Base-by-base conservation (phyloP, 768 basidiomycete genomes). In the Fibroporia radiculosa region DNA sequence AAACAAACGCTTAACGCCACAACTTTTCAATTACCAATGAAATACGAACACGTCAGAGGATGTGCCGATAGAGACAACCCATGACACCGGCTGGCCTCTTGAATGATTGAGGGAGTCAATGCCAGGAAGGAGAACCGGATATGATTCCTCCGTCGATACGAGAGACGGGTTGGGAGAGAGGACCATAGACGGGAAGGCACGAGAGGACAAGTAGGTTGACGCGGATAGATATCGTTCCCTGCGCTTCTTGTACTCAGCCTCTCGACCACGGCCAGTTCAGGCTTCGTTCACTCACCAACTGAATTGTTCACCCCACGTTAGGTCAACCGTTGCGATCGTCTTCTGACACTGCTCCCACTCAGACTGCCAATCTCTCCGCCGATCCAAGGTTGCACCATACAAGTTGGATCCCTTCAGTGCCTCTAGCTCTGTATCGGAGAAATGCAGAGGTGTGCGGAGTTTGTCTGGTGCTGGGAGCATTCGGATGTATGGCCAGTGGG, bases 131-230 rank as follows among this genome's bases (percentile, higher is more conserved):
- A 97, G 76, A 10, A 96, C 70, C 1, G 92, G 89, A 50, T 83
- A 71, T 0, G 82, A 77, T 6, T 70, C 62, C 0, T 73, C 62
- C 0, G 72, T 69, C 11, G 71, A 61, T 24, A 72, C 57, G 7
- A 84, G 67, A 0, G 80, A 70, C 5, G 83, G 78, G 0, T 55
- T 70, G 16, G 60, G 56, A 4, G 78, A 78, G 23, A 96, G 71
- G 18, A 97, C 65, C 6, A 80, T 78, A 0, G 93, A 96, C 0
- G 93, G 89, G 56, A 96, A 97, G 0, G 91, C 86, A 41, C 93
- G 78, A 1, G 93, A 93, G 1, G 89, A 89, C 28, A 91, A 67
- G 57, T 88, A 81, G 0, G 85, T 91, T 5, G 82, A 69, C 1
- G 85, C 79, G 1, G 75, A 73, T 2, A 88, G 66, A 59, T 87